Evolutionary conservation across 2,329 filamentous ascomycete species (phyloP), one percentile per base, ranked within the genome.

Genomic region (Diaporthe citriasiana): DNA sequence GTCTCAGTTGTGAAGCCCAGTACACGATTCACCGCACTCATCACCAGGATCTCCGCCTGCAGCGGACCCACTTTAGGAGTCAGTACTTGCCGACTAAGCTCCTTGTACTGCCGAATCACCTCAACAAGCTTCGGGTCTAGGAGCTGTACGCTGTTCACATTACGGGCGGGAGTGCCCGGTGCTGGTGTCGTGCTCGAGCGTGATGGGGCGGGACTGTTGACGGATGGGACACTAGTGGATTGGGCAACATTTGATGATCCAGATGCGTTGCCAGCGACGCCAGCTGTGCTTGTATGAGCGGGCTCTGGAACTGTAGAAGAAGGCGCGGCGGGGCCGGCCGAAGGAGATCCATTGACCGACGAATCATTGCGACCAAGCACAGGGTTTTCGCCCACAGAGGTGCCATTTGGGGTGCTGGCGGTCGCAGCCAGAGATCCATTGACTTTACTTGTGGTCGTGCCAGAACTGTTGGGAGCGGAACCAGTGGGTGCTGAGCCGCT

Each of bases 11-110:
- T 83, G 25, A 89, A 82, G 3, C 86, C 87, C 9, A 89, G 80
- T 3, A 87, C 86, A 30, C 86, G 86, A 75, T 89, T 85, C 60
- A 89, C 86, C 17, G 87, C 87, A 2, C 87, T 88, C 42, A 89
- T 78, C 0, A 87, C 82, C 45, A 89, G 81, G 15, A 83, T 83
- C 76, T 89, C 86, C 17, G 86, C 84, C 74, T 83, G 83, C 35
- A 81, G 80, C 71, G 82, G 82, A 30, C 85, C 85, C 68, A 84
- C 79, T 55, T 83, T 84, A 0, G 77, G 79, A 55, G 82, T 82
- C 57, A 89, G 81, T 1, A 85, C 83, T 68, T 84, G 83, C 71
- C 84, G 79, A 71, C 85, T 87, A n/a, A 83, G 82, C 17, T 81
- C 81, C 75, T 88, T 88, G 82, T 88, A 87, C 8, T 82, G 82